Conservation (phyloP, 495 filamentous ascomycete species). For the Penicillium tannophilum region DNA sequence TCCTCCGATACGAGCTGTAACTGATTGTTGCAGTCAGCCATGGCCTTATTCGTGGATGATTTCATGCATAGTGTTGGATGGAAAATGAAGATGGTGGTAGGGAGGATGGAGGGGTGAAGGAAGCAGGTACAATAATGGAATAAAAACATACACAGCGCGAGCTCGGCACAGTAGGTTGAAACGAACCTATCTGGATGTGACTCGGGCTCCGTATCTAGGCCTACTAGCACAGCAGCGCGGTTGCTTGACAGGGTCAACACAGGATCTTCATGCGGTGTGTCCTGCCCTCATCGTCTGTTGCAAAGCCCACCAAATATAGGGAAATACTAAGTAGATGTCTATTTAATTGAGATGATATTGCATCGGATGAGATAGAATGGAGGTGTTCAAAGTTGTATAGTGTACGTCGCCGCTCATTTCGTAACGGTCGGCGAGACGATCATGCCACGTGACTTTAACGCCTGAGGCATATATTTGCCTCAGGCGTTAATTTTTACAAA, state of each 20-base stretch:
- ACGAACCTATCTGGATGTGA: neutral
- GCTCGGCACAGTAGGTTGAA: neutral
- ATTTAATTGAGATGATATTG: neutral
- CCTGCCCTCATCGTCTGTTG: neutral
- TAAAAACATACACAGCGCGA: neutral
- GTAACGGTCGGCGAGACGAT: neutral
- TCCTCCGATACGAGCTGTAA: neutral
- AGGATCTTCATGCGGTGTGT: neutral
- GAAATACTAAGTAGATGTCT: neutral
- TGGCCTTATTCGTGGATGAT: neutral
- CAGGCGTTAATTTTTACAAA: neutral
- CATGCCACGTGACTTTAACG: neutral
- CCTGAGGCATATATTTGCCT: neutral
- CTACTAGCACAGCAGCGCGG: neutral
- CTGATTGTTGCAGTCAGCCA: neutral
- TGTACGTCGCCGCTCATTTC: neutral
- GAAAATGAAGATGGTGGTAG: neutral
- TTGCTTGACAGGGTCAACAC: neutral
- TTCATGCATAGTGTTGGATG: neutral
- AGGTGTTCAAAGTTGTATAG: neutral
- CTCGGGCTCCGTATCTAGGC: neutral
- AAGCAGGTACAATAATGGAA: neutral
- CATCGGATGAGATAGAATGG: neutral
- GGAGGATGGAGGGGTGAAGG: neutral
- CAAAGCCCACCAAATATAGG: neutral